Percentiles rank a stretch among this genome's conserved stretches.
phyloP scores from a whole-genome alignment of 2,329 filamentous ascomycete genomes.

The Fusarium bulbicola region DNA sequence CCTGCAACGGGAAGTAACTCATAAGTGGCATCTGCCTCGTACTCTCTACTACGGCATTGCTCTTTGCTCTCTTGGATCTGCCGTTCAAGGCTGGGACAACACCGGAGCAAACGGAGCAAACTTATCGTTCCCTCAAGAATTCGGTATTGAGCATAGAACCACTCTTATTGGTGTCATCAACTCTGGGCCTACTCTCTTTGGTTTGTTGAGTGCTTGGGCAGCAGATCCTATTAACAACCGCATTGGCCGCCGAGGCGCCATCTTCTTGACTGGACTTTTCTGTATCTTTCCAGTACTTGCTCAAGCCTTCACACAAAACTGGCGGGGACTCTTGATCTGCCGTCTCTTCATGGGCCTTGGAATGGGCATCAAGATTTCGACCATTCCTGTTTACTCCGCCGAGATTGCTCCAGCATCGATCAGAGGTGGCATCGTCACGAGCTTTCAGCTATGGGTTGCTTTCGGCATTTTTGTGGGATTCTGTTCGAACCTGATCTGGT shows the following conservation, averaged over 20 bases:
- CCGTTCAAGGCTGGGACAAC: constrained; percentile 56
- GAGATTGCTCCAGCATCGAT: constrained; percentile 60
- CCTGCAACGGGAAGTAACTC: constrained; percentile 39
- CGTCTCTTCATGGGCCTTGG: constrained; percentile 64
- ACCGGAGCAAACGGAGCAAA: constrained; percentile 54
- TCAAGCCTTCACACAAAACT: constrained; percentile 60
- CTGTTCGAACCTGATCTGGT: constrained; percentile 70
- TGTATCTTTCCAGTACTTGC: constrained; percentile 65
- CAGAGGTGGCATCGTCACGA: constrained; percentile 60
- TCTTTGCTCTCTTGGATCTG: constrained; percentile 44
- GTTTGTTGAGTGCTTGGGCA: constrained; percentile 40
- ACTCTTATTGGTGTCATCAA: constrained; percentile 70
- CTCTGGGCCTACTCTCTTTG: constrained; percentile 40
- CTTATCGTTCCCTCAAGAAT: constrained; percentile 49
- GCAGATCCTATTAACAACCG: constrained; percentile 51
- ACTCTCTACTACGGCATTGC: constrained; percentile 43
- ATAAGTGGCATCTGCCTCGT: constrained; percentile 44
- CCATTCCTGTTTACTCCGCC: constrained; percentile 62
- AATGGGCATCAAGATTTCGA: constrained; percentile 62
- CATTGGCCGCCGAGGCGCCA: constrained; percentile 46
- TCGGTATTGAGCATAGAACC: constrained; percentile 48
- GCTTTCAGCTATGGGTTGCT: constrained; percentile 60
- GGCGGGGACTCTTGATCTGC: constrained; percentile 55
- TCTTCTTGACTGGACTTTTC: constrained; percentile 65
- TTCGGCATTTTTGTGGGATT: constrained; percentile 72